phyloP scores from a whole-genome alignment of 768 basidiomycete species.

The Lentinula raphanica region DNA sequence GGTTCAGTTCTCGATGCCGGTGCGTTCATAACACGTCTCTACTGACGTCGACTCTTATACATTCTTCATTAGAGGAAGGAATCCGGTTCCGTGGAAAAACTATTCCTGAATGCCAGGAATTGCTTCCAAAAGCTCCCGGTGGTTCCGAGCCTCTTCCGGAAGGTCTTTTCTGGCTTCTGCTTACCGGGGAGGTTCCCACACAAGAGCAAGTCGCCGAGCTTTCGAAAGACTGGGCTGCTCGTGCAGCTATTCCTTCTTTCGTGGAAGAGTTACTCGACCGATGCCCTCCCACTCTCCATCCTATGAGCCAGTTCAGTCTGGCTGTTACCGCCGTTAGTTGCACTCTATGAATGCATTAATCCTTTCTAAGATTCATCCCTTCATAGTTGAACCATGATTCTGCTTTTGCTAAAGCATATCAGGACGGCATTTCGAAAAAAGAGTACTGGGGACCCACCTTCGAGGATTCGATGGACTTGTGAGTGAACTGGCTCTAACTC shows the following conservation, averaged over 20 bases:
- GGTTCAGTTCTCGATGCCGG: slow-evolving; percentile 95
- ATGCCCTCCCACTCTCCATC: slow-evolving; percentile 90
- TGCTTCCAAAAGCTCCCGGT: slow-evolving; percentile 84
- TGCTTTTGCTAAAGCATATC: slow-evolving; percentile 93
- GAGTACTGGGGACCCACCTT: slow-evolving; percentile 97
- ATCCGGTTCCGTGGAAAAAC: slow-evolving; percentile 98
- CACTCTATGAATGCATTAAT: slow-evolving; percentile 47
- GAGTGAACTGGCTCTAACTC: slow-evolving; percentile 12
- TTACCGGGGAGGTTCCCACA: slow-evolving; percentile 93
- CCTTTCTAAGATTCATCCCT: slow-evolving; percentile 1
- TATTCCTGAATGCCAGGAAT: slow-evolving; percentile 82
- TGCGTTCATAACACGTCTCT: slow-evolving; percentile 24
- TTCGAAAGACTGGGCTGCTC: slow-evolving; percentile 92
- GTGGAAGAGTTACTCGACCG: slow-evolving; percentile 96
- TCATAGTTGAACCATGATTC: slow-evolving; percentile 87
- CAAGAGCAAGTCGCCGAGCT: slow-evolving; percentile 82
- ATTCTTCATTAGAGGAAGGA: slow-evolving; percentile 66
- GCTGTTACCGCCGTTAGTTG: slow-evolving; percentile 87
- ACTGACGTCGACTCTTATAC: slow-evolving; percentile 6
- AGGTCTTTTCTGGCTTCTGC: slow-evolving; percentile 90
- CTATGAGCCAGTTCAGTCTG: slow-evolving; percentile 97
- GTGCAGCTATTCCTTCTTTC: slow-evolving; percentile 85
- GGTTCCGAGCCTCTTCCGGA: slow-evolving; percentile 91
- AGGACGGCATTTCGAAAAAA: slow-evolving; percentile 86
- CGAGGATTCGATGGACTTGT: slow-evolving; percentile 88